Evolutionary conservation across 352 stramenopile genomes (phyloP).

Genomic region (Phytophthora hybrid): DNA sequence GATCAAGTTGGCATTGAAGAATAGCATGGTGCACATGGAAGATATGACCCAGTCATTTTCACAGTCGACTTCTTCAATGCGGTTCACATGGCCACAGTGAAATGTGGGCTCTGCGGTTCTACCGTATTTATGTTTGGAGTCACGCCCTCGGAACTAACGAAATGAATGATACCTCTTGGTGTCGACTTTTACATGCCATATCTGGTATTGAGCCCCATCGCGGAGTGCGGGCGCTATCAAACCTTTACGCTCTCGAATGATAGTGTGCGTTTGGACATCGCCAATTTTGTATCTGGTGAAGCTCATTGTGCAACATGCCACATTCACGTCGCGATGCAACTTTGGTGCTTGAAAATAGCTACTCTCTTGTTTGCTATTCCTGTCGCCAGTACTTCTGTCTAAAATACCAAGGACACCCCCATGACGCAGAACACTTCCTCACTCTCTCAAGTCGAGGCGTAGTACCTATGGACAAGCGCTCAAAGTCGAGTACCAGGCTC

Average conservation of each 20-base stretch:
- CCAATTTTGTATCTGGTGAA: too few relatives aligned
- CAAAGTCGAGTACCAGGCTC: slow-evolving; percentile 19
- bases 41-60: slow-evolving; percentile 29
- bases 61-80: slow-evolving; percentile 32
- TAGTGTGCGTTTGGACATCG: too few relatives aligned
- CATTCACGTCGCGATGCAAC: not conserved
- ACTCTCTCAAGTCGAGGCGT: slow-evolving; percentile 5
- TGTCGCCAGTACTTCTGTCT: slow-evolving; percentile 3
- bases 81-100: slow-evolving; percentile 14
- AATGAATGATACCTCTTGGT: not conserved
- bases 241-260: too few relatives aligned
- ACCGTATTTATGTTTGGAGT: slow-evolving; percentile 27
- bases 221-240: too few relatives aligned
- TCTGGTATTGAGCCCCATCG: too few relatives aligned
- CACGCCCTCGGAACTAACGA: too few relatives aligned
- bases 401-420: slow-evolving; percentile 12
- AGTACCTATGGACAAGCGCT: slow-evolving; percentile 34
- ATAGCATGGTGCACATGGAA: slow-evolving; percentile 24
- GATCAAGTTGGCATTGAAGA: slow-evolving; percentile 33
- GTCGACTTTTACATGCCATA: too few relatives aligned
- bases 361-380: slow-evolving; percentile 13
- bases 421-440: slow-evolving; percentile 1
- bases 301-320: not conserved
- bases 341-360: slow-evolving; percentile 17
- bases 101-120: not conserved